Base-by-base conservation (phyloP, 208 protist genomes). In the Leishmania amazonensis region DNA sequence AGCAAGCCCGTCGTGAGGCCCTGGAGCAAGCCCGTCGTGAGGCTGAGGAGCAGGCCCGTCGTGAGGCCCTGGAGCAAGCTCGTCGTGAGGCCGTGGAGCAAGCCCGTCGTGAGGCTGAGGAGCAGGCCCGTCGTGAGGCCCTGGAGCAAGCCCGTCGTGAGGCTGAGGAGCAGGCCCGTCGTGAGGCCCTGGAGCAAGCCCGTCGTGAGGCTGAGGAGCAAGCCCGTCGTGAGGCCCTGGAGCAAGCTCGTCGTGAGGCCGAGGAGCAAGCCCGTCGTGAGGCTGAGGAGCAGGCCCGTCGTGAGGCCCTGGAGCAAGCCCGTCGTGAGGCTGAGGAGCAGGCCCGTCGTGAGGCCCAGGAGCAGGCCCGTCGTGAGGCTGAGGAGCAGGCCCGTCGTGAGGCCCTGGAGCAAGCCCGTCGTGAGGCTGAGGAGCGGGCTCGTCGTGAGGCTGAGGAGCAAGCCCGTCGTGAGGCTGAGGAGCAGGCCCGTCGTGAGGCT, bases 361-460 rank as follows among this genome's bases (percentile, higher is more conserved):
- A 40, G 60, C n/a, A 84, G 2, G 99, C 99, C 3, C 86, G 99
- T 40, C 78, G 99, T 4, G 91, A 85, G 40, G 91, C 92, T 28
- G 95, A 91, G 75, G 82, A 38, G 82, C 80, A 3, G 19, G 68
- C 68, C 0, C 80, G 82, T 35, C 86, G 86, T 38, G 74, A 81
- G 24, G 88, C 83, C 21, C 79, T 83, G 42, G 76, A 73, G 1
- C 77, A 88, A 21, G 62, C 79, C 35, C 58, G 85, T 49, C 60
- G 72, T 47, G 81, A 89, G 35, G 87, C 86, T 51, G 88, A 95
- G 72, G 74, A 45, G 42, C 57, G 86, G 71, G 83, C 83, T 19
- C 74, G 86, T 45, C 62, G 78, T 5, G 81, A 88, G 35, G 80
- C 90, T 42, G 81, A 89, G 40, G 85, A 88, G 47, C 80, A 88